Conservation (phyloP, 202 grass and related monocot genomes). For the Hordeum pubiflorum region DNA sequence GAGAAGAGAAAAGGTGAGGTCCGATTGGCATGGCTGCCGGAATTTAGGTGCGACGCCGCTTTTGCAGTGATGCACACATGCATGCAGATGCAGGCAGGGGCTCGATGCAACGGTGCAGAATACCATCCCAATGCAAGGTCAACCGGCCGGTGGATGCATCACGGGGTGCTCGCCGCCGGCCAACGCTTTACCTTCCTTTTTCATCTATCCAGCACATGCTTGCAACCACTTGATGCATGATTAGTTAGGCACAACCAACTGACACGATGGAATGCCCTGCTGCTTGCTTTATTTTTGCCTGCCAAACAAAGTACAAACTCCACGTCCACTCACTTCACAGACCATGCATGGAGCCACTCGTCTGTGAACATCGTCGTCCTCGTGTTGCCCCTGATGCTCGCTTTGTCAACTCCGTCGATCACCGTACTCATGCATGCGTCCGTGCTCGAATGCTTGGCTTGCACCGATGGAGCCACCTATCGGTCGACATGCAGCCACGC, state of each 20-base stretch:
- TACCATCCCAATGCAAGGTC: background rate
- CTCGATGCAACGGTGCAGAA: too few relatives aligned
- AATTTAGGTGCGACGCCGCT: background rate
- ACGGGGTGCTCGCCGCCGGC: constrained; percentile 17
- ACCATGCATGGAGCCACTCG: background rate
- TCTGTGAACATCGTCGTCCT: background rate
- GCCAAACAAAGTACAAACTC: background rate
- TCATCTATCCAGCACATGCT: background rate
- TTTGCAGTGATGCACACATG: background rate
- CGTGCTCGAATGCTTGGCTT: background rate
- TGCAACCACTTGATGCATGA: background rate
- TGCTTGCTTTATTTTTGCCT: too few relatives aligned
- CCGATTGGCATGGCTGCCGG: background rate
- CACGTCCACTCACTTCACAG: background rate
- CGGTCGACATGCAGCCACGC: background rate
- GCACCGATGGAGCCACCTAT: background rate
- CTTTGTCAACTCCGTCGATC: background rate
- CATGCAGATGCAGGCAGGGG: too few relatives aligned
- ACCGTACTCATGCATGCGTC: background rate
- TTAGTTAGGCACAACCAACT: background rate
- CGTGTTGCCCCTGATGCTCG: too few relatives aligned
- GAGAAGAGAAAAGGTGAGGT: background rate
- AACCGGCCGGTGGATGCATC: background rate
- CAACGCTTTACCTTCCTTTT: background rate
- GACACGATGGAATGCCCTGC: background rate